phyloP scores from a whole-genome alignment of 2,329 filamentous ascomycete species.

The Clonostachys byssicola region DNA sequence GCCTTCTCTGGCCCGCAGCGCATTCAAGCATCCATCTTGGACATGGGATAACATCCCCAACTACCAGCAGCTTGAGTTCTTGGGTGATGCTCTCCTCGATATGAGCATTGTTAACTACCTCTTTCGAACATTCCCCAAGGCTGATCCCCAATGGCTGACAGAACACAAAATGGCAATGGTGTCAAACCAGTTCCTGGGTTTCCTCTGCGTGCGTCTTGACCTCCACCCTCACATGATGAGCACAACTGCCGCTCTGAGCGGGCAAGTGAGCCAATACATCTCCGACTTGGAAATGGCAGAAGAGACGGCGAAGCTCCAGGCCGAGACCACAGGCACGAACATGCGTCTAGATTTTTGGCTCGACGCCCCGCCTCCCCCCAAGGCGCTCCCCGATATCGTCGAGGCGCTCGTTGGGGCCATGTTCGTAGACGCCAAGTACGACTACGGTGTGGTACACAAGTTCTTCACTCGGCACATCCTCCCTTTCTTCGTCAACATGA shows the following conservation, averaged over 20 bases:
- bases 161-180: conserved; percentile 99
- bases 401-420: conserved; percentile 88
- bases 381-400: conserved; percentile 77
- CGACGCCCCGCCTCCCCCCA: conserved; percentile 59
- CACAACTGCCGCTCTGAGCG: conserved; percentile 35
- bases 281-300: conserved; percentile 49
- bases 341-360: conserved; percentile 64
- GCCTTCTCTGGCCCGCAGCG: conserved; percentile 67
- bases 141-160: conserved; percentile 93
- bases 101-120: conserved; percentile 74
- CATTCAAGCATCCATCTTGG: conserved; percentile 72
- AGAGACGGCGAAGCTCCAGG: conserved; percentile 18
- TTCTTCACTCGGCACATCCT: conserved; percentile 77
- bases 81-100: conserved; percentile 85
- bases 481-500: conserved; percentile 82
- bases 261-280: conserved; percentile 49
- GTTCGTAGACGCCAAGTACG: conserved; percentile 83
- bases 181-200: conserved; percentile 89
- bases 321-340: conserved; percentile 11
- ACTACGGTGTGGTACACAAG: conserved; percentile 65
- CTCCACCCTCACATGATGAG: conserved; percentile 71
- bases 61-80: conserved; percentile 77
- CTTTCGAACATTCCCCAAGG: conserved; percentile 70
- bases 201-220: conserved; percentile 71
- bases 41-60: conserved; percentile 31